These are phyloP conservation scores for Tylopilus sp. DNA, from an alignment of 768 basidiomycete species.

Conservation along the genomic window DNA sequence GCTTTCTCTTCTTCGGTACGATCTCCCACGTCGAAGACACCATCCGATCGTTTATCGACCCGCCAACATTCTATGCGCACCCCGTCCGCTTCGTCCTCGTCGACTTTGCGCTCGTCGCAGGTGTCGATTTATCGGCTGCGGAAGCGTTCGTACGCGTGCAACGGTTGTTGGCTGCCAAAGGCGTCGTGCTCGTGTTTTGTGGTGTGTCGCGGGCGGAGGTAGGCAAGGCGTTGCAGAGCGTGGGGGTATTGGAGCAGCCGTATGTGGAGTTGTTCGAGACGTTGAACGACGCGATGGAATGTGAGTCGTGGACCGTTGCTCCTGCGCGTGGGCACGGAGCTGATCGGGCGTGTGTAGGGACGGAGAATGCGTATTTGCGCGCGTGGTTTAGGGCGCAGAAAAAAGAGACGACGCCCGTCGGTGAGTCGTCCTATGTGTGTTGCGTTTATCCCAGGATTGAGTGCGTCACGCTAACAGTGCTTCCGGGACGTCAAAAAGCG, in stretches of 20 bases:
- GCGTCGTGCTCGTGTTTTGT: constrained; percentile 87
- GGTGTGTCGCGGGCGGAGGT: constrained; percentile 67
- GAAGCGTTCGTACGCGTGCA: constrained; percentile 94
- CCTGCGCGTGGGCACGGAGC: constrained; percentile 1
- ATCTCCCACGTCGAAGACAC: constrained; percentile 87
- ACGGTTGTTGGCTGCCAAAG: constrained; percentile 67
- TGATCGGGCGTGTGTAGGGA: constrained; percentile 49
- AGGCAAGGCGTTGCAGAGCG: constrained; percentile 70
- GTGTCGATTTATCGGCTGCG: constrained; percentile 92
- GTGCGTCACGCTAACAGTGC: constrained; percentile 34
- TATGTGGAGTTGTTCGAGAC: constrained; percentile 80
- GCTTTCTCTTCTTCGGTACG: constrained; percentile 93
- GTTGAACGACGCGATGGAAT: constrained; percentile 91
- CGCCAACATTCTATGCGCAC: constrained; percentile 62
- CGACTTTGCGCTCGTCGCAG: constrained; percentile 80
- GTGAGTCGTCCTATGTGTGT: constrained; percentile 36
- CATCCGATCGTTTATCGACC: constrained; percentile 71
- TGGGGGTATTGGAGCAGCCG: constrained; percentile 72
- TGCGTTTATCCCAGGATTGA: background rate
- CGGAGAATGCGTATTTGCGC: constrained; percentile 87
- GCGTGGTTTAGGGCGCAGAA: constrained; percentile 75
- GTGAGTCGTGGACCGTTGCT: constrained; percentile 42
- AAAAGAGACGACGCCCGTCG: constrained; percentile 42
- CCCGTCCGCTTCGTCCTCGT: constrained; percentile 90
- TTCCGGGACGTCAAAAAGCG: constrained; percentile 56